Evolutionary conservation across 345 rosid species (phyloP).

Genomic region (Arabidopsis arenosa): DNA sequence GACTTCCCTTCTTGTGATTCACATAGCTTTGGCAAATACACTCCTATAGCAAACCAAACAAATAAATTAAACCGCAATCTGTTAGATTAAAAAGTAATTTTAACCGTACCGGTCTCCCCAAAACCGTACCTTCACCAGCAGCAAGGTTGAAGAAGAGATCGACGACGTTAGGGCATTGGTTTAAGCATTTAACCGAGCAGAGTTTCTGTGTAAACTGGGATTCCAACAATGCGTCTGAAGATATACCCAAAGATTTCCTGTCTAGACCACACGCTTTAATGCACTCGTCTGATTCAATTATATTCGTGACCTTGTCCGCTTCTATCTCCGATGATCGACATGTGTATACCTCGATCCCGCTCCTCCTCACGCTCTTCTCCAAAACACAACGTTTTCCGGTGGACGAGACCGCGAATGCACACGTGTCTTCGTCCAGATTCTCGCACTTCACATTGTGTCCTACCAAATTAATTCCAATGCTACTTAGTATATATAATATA

Average conservation of each 20-base stretch:
- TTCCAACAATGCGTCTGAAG: constrained; percentile 84
- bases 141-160: constrained; percentile 93
- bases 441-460: constrained; percentile 67
- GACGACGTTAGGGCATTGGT: constrained; percentile 71
- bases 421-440: constrained; percentile 56
- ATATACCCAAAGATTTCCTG: constrained; percentile 74
- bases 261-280: constrained; percentile 75
- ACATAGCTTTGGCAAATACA: constrained; percentile 78
- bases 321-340: constrained; percentile 76
- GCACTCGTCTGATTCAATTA: constrained; percentile 73
- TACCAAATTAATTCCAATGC: background rate
- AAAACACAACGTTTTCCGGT: constrained; percentile 80
- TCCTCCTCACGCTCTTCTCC: constrained; percentile 66
- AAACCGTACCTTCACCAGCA: constrained; percentile 78
- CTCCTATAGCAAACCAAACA: constrained; percentile 51
- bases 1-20: constrained; percentile 55
- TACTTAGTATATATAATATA: background rate
- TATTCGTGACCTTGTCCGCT: constrained; percentile 63
- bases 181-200: constrained; percentile 78
- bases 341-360: constrained; percentile 59
- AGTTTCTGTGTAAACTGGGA: constrained; percentile 62
- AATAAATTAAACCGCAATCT: background rate
- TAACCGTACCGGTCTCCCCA: background rate
- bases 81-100: background rate
- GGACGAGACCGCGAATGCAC: constrained; percentile 79